Base-by-base conservation (phyloP, 768 basidiomycete species). In the Cystoderma amianthinum region DNA sequence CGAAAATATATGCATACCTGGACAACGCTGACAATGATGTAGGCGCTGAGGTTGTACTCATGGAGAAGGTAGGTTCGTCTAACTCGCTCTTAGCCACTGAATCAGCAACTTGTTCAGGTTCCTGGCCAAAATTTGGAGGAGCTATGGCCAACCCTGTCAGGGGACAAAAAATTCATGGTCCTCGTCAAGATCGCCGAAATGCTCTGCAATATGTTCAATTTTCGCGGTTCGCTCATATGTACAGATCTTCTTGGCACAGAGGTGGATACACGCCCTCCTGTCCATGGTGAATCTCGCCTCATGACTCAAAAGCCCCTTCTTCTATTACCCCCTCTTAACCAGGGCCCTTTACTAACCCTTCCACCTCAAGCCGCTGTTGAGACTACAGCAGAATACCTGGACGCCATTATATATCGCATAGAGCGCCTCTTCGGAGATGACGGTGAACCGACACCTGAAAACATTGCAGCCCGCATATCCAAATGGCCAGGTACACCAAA, bases 31-130 rank as follows among this genome's bases (percentile, higher is more conserved):
- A 53, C 12, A 58, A 60, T 42, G 48, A 49, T 19, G 47, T 60
- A 13, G 58, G 56, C 24, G 57, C 58, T 10, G 58, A 60, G 35
- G 58, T 60, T 9, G 58, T 60, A 16, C 47, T 60, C 17, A 44
- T 60, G 20, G 59, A 60, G 42, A 54, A 61, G 54, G 58, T 59
- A 25, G 32, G 39, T 12, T 16, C 15, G 11, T 23, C 11, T 5
- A 5, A 11, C 15, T 32, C 25, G 13, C 4, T 30, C 10, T 20
- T 5, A n/a, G 15, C 17, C 24, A 17, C 23, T 25, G 10, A 19
- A 39, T 23, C 5, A n/a, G 9, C 24, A 28, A 43, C 19, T 52
- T 36, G 9, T n/a, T 15, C 41, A 60, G 58, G 41, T 60, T 20
- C 49, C 50, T 4, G 58, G 58, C 9, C 45, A 60, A 16, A 42